phyloP scores from a whole-genome alignment of 371 early-diverging fungal genomes.

The Saksenaea oblongispora region DNA sequence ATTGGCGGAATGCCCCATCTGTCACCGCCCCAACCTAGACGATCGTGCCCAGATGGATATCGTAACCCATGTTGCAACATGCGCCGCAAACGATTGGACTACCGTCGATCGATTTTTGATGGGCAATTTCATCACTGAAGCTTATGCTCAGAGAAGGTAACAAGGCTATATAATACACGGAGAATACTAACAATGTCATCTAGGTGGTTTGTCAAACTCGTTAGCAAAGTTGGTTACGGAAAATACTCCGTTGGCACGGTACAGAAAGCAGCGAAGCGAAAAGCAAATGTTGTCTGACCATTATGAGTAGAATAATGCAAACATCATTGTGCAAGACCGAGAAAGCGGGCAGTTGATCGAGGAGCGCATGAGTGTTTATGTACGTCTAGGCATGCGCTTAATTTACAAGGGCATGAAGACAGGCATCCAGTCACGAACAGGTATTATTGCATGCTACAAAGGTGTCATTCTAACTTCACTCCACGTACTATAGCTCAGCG shows the following conservation, averaged over 20 bases:
- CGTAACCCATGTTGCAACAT: conserved; percentile 78
- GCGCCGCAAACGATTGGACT: conserved; percentile 66
- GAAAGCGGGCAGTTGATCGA: conserved; percentile 73
- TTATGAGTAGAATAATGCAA: conserved; percentile 60
- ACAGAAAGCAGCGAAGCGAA: conserved; percentile 14
- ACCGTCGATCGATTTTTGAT: conserved; percentile 68
- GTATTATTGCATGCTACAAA: conserved; percentile 7
- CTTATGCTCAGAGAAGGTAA: conserved; percentile 68
- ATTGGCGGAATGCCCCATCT: conserved; percentile 72
- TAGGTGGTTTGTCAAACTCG: conserved; percentile 81
- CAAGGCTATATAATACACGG: background rate
- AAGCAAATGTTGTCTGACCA: background rate
- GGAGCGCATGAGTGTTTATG: conserved; percentile 84
- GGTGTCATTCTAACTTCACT: background rate
- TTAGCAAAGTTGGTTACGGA: conserved; percentile 77
- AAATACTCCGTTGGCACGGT: conserved; percentile 69
- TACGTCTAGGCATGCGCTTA: conserved; percentile 82
- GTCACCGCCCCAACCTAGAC: conserved; percentile 60
- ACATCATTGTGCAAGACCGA: conserved; percentile 82
- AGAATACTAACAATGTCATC: background rate
- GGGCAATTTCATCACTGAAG: conserved; percentile 80
- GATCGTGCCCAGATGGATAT: conserved; percentile 71
- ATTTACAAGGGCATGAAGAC: conserved; percentile 66
- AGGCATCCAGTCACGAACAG: conserved; percentile 46
- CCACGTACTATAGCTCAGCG: conserved; percentile 35